Percentiles rank a stretch among this genome's conserved stretches.
These are phyloP conservation scores for Melampsora abietis-canadensis DNA, from an alignment of 1,284 basidiomycete genomes.

Conservation along the genomic window DNA sequence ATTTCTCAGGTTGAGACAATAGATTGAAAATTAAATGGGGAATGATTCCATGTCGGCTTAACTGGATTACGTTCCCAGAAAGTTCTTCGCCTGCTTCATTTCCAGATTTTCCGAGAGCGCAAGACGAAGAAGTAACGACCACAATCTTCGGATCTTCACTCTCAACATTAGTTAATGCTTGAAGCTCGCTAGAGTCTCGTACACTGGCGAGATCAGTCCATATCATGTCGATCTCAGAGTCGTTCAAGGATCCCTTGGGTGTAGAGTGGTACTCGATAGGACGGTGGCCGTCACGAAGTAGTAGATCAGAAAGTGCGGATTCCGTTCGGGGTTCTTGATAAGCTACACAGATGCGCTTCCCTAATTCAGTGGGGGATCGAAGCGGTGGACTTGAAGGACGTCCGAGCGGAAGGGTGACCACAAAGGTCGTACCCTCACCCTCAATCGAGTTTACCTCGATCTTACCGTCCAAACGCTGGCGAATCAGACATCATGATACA, in stretches of 20 bases:
- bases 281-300: constrained; percentile 22
- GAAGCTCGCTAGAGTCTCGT: constrained; percentile 1
- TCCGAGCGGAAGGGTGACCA: constrained; percentile 13
- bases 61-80: constrained; percentile 15
- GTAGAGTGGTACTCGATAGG: constrained; percentile 18
- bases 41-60: constrained; percentile 39
- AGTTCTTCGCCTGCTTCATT: not conserved
- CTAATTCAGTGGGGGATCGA: not conserved
- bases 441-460: constrained; percentile 33
- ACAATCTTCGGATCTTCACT: not conserved
- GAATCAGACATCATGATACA: not conserved
- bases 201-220: constrained; percentile 14
- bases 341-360: constrained; percentile 23
- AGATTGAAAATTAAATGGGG: constrained; percentile 34
- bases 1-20: constrained; percentile 11
- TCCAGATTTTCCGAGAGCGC: constrained; percentile 5
- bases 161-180: not conserved
- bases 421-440: constrained; percentile 34
- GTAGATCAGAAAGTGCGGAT: not conserved
- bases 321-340: constrained; percentile 28
- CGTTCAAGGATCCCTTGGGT: constrained; percentile 6
- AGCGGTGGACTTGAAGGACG: not conserved
- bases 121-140: not conserved
- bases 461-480: constrained; percentile 18
- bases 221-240: constrained; percentile 25